Evolutionary conservation across 75 land plant genomes (phyloP), one percentile per base, ranked within the genome.

Genomic region (Sequoia sempervirens): DNA sequence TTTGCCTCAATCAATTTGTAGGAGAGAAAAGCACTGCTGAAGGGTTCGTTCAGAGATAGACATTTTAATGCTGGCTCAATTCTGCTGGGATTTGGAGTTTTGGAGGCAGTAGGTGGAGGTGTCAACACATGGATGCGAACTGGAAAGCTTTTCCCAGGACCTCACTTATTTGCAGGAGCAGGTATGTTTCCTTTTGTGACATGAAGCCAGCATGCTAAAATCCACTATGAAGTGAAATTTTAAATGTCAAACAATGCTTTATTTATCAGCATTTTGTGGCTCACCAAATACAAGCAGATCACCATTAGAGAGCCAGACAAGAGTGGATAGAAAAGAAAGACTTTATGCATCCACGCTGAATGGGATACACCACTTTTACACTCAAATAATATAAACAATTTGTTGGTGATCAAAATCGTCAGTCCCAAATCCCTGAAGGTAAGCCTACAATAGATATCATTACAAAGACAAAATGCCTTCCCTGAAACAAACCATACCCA

Each of bases 21-120:
- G 99, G 93, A 88, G 79, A 96, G 99, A 88, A 98, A 98, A 85
- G 88, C 85, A 40, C 84, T 98, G 86, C 3, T 96, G 23, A 98
- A 98, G 84, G 99, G 99, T 46, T 91, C 93, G 12, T 98, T 45
- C 87, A 91, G 94, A 84, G 99, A 98, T 68, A 89, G 94, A 43
- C 99, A 98, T 87, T 98, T 88, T 91, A 98, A 98, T 87, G 96
- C 95, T 28, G 99, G 99, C 9, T 96, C 99, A 5, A 92, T 98
- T 38, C 83, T 98, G 88, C 83, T 98, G 15, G 99, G 91, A 28
- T 92, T 91, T 76, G 99, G 99, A 41, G 99, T 98, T 30, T 41
- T 94, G 7, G 95, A 92, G 79, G 46, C 99, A 10, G 88, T 96
- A 4, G 91, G 90, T 79, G 99, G 99, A 37, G 84, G 93, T 20